These are phyloP conservation scores for Ophiostoma sp. DNA, from an alignment of 2,329 filamentous ascomycete genomes.

Conservation along the genomic window DNA sequence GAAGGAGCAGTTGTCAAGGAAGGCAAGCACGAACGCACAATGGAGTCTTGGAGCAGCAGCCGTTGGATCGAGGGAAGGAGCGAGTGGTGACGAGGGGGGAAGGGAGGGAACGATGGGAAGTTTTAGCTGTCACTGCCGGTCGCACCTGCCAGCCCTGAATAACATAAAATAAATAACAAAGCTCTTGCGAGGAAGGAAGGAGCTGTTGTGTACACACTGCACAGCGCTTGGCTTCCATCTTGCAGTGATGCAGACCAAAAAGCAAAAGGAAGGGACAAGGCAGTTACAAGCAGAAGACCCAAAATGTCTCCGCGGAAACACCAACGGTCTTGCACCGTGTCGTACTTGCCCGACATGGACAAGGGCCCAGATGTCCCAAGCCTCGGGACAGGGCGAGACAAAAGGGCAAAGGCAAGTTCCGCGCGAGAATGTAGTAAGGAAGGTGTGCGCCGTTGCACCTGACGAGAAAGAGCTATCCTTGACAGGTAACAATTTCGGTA, in stretches of 20 bases:
- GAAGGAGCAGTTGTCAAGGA: background rate
- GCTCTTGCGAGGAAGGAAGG: background rate
- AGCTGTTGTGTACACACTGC: background rate
- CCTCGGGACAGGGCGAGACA: background rate
- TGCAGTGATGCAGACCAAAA: background rate
- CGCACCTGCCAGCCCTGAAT: slow-evolving; percentile 8
- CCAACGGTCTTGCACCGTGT: background rate
- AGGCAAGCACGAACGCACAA: background rate
- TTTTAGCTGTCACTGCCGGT: background rate
- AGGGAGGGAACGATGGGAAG: background rate
- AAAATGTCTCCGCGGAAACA: slow-evolving; percentile 1
- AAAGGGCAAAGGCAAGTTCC: slow-evolving; percentile 9
- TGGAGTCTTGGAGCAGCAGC: background rate
- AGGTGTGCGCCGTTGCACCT: slow-evolving; percentile 8
- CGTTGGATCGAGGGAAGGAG: background rate
- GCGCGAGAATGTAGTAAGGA: background rate
- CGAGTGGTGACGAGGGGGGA: background rate
- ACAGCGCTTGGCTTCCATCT: background rate
- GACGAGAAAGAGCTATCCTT: background rate
- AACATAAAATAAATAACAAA: background rate
- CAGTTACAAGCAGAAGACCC: background rate
- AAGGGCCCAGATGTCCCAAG: background rate
- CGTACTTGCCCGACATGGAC: background rate
- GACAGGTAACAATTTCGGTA: background rate
- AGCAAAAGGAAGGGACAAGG: background rate